phyloP scores from a whole-genome alignment of 1,139 yeast species.

The Lodderomyces oxycetoniae region DNA sequence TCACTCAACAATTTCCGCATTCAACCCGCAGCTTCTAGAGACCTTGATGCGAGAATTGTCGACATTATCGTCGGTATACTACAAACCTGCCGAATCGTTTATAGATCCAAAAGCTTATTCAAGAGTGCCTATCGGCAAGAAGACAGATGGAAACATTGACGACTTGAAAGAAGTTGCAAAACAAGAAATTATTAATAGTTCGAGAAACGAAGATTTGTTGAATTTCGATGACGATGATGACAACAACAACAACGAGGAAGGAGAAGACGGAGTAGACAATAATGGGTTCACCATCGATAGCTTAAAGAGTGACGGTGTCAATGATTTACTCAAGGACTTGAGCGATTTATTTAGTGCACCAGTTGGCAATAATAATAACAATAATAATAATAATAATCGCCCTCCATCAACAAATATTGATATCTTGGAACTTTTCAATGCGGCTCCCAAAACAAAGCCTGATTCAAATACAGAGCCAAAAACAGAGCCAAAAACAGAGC shows the following conservation, averaged over 20 bases:
- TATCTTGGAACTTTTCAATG: slow-evolving; percentile 41
- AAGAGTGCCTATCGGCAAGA: slow-evolving; percentile 21
- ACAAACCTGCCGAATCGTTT: slow-evolving; percentile 73
- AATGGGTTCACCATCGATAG: slow-evolving; percentile 4
- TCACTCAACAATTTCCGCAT: slow-evolving; percentile 63
- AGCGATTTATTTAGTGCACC: slow-evolving; percentile 58
- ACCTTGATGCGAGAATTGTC: slow-evolving; percentile 73
- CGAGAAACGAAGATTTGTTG: slow-evolving; percentile 74
- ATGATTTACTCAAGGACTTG: slow-evolving; percentile 55
- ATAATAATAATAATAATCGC: slow-evolving; percentile 3
- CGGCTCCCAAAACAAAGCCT: slow-evolving; percentile 13
- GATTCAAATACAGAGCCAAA: slow-evolving; percentile 5
- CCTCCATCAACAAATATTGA: slow-evolving; percentile 28
- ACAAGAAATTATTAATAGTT: slow-evolving; percentile 63
- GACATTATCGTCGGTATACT: slow-evolving; percentile 84
- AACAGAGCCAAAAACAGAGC: slow-evolving; percentile 14
- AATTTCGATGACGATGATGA: slow-evolving; percentile 72
- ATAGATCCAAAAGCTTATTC: slow-evolving; percentile 41
- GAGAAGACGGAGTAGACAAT: slow-evolving; percentile 11
- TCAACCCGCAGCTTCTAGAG: slow-evolving; percentile 64
- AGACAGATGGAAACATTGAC: slow-evolving; percentile 40
- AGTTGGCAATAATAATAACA: slow-evolving; percentile 10
- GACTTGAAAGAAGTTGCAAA: slow-evolving; percentile 77
- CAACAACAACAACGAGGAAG: slow-evolving; percentile 22
- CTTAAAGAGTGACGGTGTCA: slow-evolving; percentile 8